These are phyloP conservation scores for Tetrahymena malaccensis DNA, from an alignment of 73 alveolate genomes.

Conservation along the genomic window DNA sequence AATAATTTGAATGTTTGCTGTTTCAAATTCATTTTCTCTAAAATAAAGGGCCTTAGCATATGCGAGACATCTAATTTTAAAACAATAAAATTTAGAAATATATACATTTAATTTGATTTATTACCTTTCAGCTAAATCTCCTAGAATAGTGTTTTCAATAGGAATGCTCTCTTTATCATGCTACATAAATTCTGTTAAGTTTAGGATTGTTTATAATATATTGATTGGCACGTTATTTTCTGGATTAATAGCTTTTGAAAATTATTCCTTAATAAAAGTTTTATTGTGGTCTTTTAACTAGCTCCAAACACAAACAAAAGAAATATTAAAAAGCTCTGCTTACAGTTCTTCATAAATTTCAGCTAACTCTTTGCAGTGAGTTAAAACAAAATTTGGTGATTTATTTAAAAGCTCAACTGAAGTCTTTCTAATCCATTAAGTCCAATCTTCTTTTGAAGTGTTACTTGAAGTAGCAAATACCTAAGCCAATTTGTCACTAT, in stretches of 20 bases:
- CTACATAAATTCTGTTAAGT: conserved; percentile 94
- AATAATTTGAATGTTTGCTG: conserved; percentile 52
- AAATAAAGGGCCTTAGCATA: conserved; percentile 96
- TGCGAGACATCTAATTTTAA: conserved; percentile 67
- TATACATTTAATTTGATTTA: not conserved
- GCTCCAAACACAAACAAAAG: conserved; percentile 89
- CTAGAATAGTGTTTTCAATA: conserved; percentile 77
- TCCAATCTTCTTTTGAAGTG: conserved; percentile 73
- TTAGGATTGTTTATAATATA: conserved; percentile 79
- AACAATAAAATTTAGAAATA: not conserved
- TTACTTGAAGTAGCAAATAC: conserved; percentile 17
- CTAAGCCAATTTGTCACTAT: conserved; percentile 24
- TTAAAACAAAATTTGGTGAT: conserved; percentile 82
- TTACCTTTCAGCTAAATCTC: conserved; percentile 79
- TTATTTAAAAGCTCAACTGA: conserved; percentile 67
- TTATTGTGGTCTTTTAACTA: conserved; percentile 69
- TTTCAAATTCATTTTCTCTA: conserved; percentile 86
- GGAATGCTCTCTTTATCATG: conserved; percentile 83
- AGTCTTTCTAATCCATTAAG: conserved; percentile 92
- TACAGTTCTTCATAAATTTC: conserved; percentile 84
- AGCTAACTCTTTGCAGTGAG: conserved; percentile 80
- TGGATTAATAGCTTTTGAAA: conserved; percentile 64
- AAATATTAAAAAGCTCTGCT: conserved; percentile 84
- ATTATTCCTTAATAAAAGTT: conserved; percentile 54
- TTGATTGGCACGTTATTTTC: conserved; percentile 65